Base-by-base conservation (phyloP, 768 basidiomycete genomes). In the Calvatia gigantea region DNA sequence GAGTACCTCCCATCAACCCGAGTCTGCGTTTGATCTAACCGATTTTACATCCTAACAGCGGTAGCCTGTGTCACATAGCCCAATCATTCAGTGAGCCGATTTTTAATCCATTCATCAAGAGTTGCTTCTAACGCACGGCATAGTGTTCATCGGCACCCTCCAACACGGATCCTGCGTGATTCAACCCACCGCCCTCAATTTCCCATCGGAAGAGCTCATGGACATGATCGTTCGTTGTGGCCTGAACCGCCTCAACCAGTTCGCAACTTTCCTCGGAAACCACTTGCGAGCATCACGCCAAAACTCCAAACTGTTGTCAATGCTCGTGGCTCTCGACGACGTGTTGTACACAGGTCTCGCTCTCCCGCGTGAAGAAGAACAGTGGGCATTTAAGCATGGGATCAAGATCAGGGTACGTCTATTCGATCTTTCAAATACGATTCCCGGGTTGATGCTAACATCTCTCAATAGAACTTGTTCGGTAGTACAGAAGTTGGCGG, bases 51-150 rank as follows among this genome's bases (percentile, higher is more conserved):
- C 67, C 56, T n/a, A 61, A 52, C 73, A 89, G 87, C 76, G 88
- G 89, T 55, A 87, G 85, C 74, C 87, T 91, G 86, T 89, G 85
- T 65, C 89, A 90, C 69, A 90, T 90, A 58, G 89, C 71, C 27
- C 87, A 90, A 68, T 82, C 78, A 38, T 88, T 84, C 77, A 84
- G 87, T 88, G 69, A 75, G 85, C 73, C 61, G 46, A 54, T 33
- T 52, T 49, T 52, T 51, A 31, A 64, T 61, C 63, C 60, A 64
- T 70, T 61, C 47, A 60, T 57, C 31, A 54, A 54, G 56, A 23
- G 37, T 64, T 58, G 62, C 54, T 64, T 31, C 42, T 66, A 60
- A 67, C 61, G 54, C 60, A n/a, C 23, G 54, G 61, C 59, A 58
- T 59, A 86, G 87, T 89, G 83, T 75, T 91, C 42, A 71, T 90